Percentiles rank a stretch among this genome's conserved stretches.
Evolutionary conservation across 352 stramenopile genomes (phyloP).

Genomic region (Globisporangium splendens): DNA sequence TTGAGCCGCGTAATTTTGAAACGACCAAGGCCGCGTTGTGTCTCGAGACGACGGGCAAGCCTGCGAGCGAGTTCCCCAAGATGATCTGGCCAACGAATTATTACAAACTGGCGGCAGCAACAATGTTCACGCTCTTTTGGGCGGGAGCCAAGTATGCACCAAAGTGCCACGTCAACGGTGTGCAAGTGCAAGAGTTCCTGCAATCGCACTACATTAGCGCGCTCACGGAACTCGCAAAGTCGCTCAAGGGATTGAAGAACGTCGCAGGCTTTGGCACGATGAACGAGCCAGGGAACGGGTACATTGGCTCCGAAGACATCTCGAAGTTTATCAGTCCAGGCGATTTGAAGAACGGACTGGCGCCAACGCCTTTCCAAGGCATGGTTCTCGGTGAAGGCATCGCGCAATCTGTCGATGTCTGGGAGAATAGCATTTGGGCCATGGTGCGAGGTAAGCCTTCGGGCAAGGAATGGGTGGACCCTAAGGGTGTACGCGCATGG

Average conservation of each 20-base stretch:
- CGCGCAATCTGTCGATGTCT: conserved; percentile 58
- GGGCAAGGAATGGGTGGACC: conserved; percentile 43
- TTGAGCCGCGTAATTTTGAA: conserved; percentile 74
- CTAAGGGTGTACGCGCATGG: conserved; percentile 59
- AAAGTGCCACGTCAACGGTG: conserved; percentile 56
- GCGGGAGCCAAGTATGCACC: conserved; percentile 72
- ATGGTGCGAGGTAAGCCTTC: conserved; percentile 60
- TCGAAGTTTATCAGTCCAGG: conserved; percentile 42
- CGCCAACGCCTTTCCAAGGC: conserved; percentile 76
- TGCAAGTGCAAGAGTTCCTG: conserved; percentile 84
- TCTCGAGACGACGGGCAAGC: conserved; percentile 49
- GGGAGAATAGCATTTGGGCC: conserved; percentile 72
- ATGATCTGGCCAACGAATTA: conserved; percentile 94
- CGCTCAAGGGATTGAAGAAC: conserved; percentile 67
- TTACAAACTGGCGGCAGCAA: conserved; percentile 86
- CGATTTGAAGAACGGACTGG: conserved; percentile 71
- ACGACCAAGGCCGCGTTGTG: conserved; percentile 72
- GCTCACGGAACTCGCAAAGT: conserved; percentile 59
- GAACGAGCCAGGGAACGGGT: conserved; percentile 86
- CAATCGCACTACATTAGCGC: conserved; percentile 85
- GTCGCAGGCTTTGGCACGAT: conserved; percentile 90
- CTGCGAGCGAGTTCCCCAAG: conserved; percentile 57
- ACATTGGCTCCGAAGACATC: conserved; percentile 64
- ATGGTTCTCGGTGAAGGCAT: conserved; percentile 77
- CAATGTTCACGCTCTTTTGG: conserved; percentile 92